phyloP scores from a whole-genome alignment of 2,329 filamentous ascomycete genomes.

The Apiospora sp. region DNA sequence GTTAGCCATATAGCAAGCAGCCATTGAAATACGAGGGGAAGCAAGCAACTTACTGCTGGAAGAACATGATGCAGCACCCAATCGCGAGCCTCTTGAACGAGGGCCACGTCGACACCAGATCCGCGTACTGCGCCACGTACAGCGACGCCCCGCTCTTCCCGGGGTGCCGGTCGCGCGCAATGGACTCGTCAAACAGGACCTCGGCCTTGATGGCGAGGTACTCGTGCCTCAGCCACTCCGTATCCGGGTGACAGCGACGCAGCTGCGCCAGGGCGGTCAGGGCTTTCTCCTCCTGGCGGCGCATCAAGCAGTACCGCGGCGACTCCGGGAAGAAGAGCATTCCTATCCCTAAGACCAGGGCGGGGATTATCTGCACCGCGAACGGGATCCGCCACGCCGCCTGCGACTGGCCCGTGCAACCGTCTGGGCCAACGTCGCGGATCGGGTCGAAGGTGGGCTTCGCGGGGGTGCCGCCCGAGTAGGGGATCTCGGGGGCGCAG shows the following conservation, averaged over 20 bases:
- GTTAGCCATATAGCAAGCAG: background rate
- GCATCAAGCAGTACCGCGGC: conserved; percentile 46
- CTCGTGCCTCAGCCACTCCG: conserved; percentile 41
- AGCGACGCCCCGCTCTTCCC: conserved; percentile 41
- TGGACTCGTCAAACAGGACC: conserved; percentile 45
- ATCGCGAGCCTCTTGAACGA: conserved; percentile 56
- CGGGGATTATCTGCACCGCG: conserved; percentile 61
- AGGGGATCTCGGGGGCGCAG: conserved; percentile 55
- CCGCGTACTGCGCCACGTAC: conserved; percentile 42
- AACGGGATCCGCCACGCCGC: conserved; percentile 57
- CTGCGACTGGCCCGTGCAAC: conserved; percentile 53
- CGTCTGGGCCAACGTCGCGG: conserved; percentile 48
- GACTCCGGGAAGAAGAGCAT: conserved; percentile 41
- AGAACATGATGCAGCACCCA: conserved; percentile 62
- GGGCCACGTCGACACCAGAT: conserved; percentile 41
- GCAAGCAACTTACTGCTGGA: conserved; percentile 51
- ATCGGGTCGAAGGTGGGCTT: conserved; percentile 52
- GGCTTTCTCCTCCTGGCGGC: conserved; percentile 41
- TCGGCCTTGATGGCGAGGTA: conserved; percentile 48
- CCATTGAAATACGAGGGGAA: background rate
- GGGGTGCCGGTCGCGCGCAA: conserved; percentile 39
- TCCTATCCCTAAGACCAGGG: conserved; percentile 45
- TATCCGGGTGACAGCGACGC: conserved; percentile 43
- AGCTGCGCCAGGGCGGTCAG: conserved; percentile 42
- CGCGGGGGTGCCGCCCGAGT: conserved; percentile 50